Evolutionary conservation across 1,284 basidiomycete genomes (phyloP).

Genomic region (Ceratobasidium theobromae): DNA sequence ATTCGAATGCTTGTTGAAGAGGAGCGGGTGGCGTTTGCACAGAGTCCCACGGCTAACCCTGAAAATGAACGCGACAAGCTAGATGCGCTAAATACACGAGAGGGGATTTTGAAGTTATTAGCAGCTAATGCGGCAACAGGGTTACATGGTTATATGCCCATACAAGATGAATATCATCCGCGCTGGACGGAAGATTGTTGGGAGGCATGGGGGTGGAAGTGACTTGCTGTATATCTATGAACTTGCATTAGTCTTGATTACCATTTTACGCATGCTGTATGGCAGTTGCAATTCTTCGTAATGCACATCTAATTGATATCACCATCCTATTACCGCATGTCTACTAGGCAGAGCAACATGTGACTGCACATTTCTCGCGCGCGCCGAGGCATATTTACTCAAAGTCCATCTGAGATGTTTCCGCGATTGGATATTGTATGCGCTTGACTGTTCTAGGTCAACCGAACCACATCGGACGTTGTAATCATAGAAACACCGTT

Average conservation of each 20-base stretch:
- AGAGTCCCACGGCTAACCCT: background rate
- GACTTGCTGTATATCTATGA: background rate
- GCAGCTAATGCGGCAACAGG: conserved; percentile 27
- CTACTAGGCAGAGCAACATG: too few species aligned
- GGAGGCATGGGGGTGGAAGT: conserved; percentile 28
- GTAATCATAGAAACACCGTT: too few species aligned
- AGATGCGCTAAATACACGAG: background rate
- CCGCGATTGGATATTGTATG: too few species aligned
- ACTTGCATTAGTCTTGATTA: background rate
- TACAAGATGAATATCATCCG: conserved; percentile 30
- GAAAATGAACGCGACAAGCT: background rate
- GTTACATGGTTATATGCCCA: conserved; percentile 28
- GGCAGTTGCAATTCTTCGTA: too few species aligned
- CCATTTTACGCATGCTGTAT: background rate
- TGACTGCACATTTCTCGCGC: too few species aligned
- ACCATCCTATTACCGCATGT: too few species aligned
- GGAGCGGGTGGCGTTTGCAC: conserved; percentile 2
- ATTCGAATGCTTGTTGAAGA: conserved; percentile 23
- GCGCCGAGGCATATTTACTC: too few species aligned
- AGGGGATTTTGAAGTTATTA: conserved; percentile 15
- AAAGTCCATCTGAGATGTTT: too few species aligned
- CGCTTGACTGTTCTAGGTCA: too few species aligned
- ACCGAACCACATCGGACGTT: too few species aligned
- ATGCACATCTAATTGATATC: too few species aligned
- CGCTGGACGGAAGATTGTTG: conserved; percentile 27